A percentile compares a stretch with the other conserved stretches of the same genome.
These are phyloP conservation scores for Suillus lakei DNA, from an alignment of 768 basidiomycete species.

Conservation along the genomic window DNA sequence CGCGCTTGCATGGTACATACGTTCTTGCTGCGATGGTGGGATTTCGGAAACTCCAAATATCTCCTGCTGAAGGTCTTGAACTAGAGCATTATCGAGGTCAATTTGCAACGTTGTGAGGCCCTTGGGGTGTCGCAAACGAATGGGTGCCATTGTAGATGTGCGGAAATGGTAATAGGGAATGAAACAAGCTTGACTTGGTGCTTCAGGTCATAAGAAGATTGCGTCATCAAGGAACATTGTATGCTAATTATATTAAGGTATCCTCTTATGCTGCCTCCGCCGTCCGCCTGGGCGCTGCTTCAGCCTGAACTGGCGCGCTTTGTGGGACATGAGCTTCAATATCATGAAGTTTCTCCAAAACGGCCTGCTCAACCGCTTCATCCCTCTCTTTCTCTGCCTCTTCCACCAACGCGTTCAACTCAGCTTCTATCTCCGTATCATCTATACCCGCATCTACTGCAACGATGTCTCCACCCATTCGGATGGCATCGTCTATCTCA, in stretches of 20 bases:
- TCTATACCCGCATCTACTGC: slow-evolving; percentile 49
- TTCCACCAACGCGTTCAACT: slow-evolving; percentile 61
- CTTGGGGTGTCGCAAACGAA: slow-evolving; percentile 85
- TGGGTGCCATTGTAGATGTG: slow-evolving; percentile 55
- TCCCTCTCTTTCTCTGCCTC: slow-evolving; percentile 45
- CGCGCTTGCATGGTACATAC: slow-evolving; percentile 49
- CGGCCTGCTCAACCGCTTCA: slow-evolving; percentile 37
- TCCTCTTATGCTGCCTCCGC: slow-evolving; percentile 1
- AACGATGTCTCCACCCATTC: slow-evolving; percentile 66
- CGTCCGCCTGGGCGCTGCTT: not conserved
- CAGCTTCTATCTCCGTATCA: slow-evolving; percentile 64
- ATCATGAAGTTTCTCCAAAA: slow-evolving; percentile 24
- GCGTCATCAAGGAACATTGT: slow-evolving; percentile 2
- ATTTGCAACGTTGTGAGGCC: slow-evolving; percentile 82
- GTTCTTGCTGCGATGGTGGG: slow-evolving; percentile 73
- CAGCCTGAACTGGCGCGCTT: slow-evolving; percentile 4
- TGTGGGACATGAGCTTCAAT: slow-evolving; percentile 20
- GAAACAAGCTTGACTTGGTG: not conserved
- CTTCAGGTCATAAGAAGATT: slow-evolving; percentile 14
- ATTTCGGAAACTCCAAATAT: slow-evolving; percentile 74
- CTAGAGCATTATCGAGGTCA: slow-evolving; percentile 62
- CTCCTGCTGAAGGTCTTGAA: slow-evolving; percentile 76
- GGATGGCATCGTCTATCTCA: slow-evolving; percentile 82
- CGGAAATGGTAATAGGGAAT: slow-evolving; percentile 6
- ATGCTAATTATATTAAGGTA: not conserved